phyloP scores from a whole-genome alignment of 1,284 basidiomycete genomes.

The Quambalaria eucalypti region DNA sequence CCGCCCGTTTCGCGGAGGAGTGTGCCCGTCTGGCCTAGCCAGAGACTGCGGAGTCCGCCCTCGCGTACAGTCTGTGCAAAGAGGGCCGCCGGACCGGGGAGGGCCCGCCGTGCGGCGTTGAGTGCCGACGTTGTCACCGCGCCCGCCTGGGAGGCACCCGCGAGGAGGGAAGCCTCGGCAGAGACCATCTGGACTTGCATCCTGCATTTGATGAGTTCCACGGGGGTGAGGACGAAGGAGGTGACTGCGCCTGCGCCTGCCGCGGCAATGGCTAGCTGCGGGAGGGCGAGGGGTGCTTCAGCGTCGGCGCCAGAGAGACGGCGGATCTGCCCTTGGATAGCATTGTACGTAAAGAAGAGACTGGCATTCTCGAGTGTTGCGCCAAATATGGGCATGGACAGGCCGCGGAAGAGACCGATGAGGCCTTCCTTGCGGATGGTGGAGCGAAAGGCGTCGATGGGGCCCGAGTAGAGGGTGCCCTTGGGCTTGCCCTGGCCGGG shows the following conservation, averaged over 20 bases:
- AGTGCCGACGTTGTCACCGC: constrained; percentile 6
- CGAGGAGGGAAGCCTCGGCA: constrained; percentile 43
- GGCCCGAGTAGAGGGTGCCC: constrained; percentile 16
- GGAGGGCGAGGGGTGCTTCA: constrained; percentile 48
- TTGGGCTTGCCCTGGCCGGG: constrained; percentile 3
- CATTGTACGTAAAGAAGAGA: constrained; percentile 76
- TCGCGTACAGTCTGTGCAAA: constrained; percentile 59
- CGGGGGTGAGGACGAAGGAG: constrained; percentile 77
- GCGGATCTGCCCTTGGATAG: constrained; percentile 63
- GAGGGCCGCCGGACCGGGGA: constrained; percentile 64
- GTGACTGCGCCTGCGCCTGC: constrained; percentile 72
- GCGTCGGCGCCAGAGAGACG: constrained; percentile 31
- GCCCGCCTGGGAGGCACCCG: constrained; percentile 13
- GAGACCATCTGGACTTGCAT: constrained; percentile 88
- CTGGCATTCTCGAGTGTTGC: constrained; percentile 85
- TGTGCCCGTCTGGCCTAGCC: constrained; percentile 72
- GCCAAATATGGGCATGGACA: constrained; percentile 77
- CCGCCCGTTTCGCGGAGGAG: constrained; percentile 80
- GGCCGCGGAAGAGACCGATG: constrained; percentile 52
- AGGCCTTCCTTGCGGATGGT: constrained; percentile 34
- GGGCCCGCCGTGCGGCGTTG: constrained; percentile 28
- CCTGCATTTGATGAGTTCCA: constrained; percentile 85
- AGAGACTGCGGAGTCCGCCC: constrained; percentile 67
- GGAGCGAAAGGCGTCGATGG: constrained; percentile 33
- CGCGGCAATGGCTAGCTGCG: constrained; percentile 65